Percentiles rank a stretch among this genome's conserved stretches.
Evolutionary conservation across 2,329 filamentous ascomycete species (phyloP).

Genomic region (Aspergillus ruber): DNA sequence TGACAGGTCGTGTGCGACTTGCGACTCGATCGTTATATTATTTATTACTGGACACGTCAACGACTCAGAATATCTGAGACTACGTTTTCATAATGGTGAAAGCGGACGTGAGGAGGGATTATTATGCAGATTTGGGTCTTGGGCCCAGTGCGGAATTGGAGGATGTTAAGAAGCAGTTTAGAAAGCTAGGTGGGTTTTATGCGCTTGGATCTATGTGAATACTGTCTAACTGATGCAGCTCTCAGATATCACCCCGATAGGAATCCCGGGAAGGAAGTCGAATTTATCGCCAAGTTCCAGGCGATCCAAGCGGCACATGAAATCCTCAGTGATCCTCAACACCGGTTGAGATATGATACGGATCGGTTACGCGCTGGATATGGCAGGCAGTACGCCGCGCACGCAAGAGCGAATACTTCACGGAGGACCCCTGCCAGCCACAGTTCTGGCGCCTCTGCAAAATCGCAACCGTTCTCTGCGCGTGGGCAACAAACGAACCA

Average conservation of each 20-base stretch:
- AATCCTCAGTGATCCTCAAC: conserved; percentile 57
- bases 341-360: conserved; percentile 57
- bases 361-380: conserved; percentile 49
- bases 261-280: conserved; percentile 73
- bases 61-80: neutral
- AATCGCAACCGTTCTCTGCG: conserved; percentile 14
- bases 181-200: conserved; percentile 61
- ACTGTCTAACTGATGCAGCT: conserved; percentile 44
- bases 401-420: conserved; percentile 20
- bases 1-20: neutral
- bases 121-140: conserved; percentile 79
- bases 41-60: neutral
- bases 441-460: conserved; percentile 17
- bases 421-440: conserved; percentile 22
- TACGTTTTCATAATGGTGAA: conserved; percentile 56
- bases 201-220: too few relatives aligned
- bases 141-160: conserved; percentile 59
- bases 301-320: conserved; percentile 82
- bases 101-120: conserved; percentile 63
- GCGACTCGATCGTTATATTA: neutral
- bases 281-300: conserved; percentile 77
- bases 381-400: conserved; percentile 26
- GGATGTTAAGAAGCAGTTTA: conserved; percentile 80
- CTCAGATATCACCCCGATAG: conserved; percentile 84
- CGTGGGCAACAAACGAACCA: conserved; percentile 18